Base-by-base conservation (phyloP, 2,329 filamentous ascomycete genomes). In the Paramyrothecium sp. region DNA sequence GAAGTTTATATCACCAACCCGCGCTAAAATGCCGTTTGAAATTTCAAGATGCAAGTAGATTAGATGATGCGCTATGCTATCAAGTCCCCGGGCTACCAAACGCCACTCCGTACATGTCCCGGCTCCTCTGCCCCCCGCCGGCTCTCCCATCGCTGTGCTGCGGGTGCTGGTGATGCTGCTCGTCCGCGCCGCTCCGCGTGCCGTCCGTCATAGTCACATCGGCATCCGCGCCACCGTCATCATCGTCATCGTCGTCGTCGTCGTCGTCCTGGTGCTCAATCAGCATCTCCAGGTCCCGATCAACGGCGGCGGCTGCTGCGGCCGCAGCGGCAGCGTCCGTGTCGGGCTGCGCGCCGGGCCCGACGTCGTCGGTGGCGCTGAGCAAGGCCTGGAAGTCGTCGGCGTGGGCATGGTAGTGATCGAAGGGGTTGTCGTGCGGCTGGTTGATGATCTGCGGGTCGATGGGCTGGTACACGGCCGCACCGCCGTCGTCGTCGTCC, bases 371-470 rank as follows among this genome's bases (percentile, higher is more conserved):
- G 0, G 77, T 75, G 2, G 78, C 81, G 63, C 80, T 77, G 3
- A 85, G 76, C 2, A 85, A 69, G 1, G 81, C 80, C 56, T 84
- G 81, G 63, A 85, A 84, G 49, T 83, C 78, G 49, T 83, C 38
- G 1, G 79, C 71, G 23, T 81, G 77, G 3, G 74, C 65, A 56
- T 74, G 69, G 61, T 75, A 73, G 52, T 76, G 69, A 54, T 75
- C 73, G 58, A 80, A 81, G 21, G 71, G 63, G 50, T 65, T 67
- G 56, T 76, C 70, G 11, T 66, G 66, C 47, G 55, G 64, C 54
- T 80, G 77, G 50, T 74, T 78, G 63, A 85, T 84, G 55, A 85
- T 84, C 62, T 82, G 81, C n/a, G 83, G 82, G 65, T 86, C 82
- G 67, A 86, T 85, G 23, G 82, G 83, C 54, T 84, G 80, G 65